Evolutionary conservation across 306 rosid species (phyloP), one percentile per base, ranked within the genome.

Genomic region (Calophaca sinica): DNA sequence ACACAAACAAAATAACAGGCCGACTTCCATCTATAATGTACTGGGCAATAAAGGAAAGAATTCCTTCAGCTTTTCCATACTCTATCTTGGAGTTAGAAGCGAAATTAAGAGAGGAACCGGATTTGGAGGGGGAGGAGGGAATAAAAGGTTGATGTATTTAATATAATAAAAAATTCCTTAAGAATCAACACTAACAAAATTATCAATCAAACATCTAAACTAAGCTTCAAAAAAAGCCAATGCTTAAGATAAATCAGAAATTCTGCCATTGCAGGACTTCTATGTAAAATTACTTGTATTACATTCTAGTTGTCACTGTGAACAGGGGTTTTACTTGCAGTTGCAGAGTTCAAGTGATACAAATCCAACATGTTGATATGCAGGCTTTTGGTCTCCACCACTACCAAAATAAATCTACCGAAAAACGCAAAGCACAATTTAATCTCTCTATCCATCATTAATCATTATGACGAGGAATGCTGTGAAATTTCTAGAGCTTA

Each of bases 361-460:
- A 72, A 63, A 72, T 63, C 36, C 10, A 53, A 64, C 29, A 32
- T 44, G 31, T 61, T 29, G 14, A 14, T 9, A 45, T 38, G 72
- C 72, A 52, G 73, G 51, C 12, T 6, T 14, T 50, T 63, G 51
- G 13, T 64, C 57, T 46, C 44, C 39, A 72, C 26, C 2, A 2
- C 7, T 20, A 70, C 28, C 52, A 53, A 51, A 52, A 42, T 13
- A 70, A 50, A 36, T 70, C 68, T 13, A 51, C 48, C n/a, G 14
- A 62, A 62, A 53, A 42, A 63, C 28, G 44, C 48, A 72, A 45
- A 28, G 53, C 45, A 63, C 69, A 45, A 35, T 12, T 9, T 26
- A 13, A 12, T 66, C 58, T 58, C 64, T 66, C 70, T 49, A 80
- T 62, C 46, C 62, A 54, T 49, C 59, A 60, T 33, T 53, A 53